Base-by-base conservation (phyloP, 1,284 basidiomycete genomes). In the Irpex sp. region DNA sequence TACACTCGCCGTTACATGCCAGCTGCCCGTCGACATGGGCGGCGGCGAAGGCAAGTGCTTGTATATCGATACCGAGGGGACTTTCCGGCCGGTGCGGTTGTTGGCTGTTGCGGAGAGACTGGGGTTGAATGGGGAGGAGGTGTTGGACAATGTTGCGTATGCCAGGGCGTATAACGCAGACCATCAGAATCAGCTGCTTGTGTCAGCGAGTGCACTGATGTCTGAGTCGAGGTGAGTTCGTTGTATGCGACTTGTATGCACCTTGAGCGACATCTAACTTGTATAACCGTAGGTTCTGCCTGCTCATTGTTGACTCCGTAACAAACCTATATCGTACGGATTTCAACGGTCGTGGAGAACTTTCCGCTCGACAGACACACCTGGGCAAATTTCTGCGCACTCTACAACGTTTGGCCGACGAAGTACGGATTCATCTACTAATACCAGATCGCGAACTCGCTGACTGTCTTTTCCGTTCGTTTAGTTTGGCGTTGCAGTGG, bases 21-120 rank as follows among this genome's bases (percentile, higher is more conserved):
- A 98, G 81, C 85, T 99, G 6, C 97, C 97, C 0, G 91, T 97
- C 54, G 92, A 88, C 69, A 98, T 98, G 96, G 97, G 97, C 31
- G 97, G 97, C 35, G 97, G 97, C 5, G 97, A 99, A 77, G 97
- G 97, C 57, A 99, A 99, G 78, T 98, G 97, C 72, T 81, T 99
- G 56, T 99, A 97, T 77, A 98, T 99, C 77, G 97, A 99, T 76
- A 99, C 97, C 0, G 97, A 99, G 74, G 96, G 96, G 8, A 99
- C 97, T 2, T 99, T 99, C 82, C 94, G 97, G 68, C 97, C 97
- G 15, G 92, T 94, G 43, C 93, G 97, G 64, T 81, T 99, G 61
- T 83, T 99, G 35, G 93, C 97, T 0, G 95, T 97, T 3, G 97
- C 97, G 1, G 97, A 98, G 78, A 84, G 97, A 59, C 96, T 92